Evolutionary conservation across 73 alveolate species (phyloP).

Genomic region (Uronychia binucleata): DNA sequence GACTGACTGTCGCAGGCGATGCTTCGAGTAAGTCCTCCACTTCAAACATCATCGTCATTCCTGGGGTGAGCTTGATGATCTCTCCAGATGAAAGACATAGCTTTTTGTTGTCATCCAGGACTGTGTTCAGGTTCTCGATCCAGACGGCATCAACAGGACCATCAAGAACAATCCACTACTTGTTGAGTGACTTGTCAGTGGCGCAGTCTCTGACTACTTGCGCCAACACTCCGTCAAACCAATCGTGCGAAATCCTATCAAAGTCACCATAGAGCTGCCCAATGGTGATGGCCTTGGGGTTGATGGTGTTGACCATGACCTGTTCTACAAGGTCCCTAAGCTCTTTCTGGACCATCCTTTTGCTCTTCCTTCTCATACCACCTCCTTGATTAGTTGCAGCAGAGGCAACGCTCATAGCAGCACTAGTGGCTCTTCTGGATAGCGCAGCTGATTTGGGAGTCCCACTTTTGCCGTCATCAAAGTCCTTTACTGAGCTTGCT

Average conservation of each 20-base stretch:
- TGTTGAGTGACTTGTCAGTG: constrained; percentile 77
- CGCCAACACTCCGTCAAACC: constrained; percentile 98
- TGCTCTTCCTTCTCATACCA: constrained; percentile 12
- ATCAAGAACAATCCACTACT: constrained; percentile 96
- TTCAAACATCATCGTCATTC: constrained; percentile 99
- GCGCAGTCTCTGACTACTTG: constrained; percentile 91
- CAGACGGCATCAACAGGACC: constrained; percentile 99
- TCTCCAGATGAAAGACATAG: constrained; percentile 97
- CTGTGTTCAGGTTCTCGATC: constrained; percentile 99
- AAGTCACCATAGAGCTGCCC: constrained; percentile 96
- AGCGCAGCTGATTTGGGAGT: constrained; percentile 1
- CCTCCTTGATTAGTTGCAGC: constrained; percentile 9
- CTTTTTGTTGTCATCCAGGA: constrained; percentile 97
- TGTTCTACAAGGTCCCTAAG: constrained; percentile 42
- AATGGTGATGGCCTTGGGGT: constrained; percentile 95
- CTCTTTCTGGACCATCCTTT: constrained; percentile 56
- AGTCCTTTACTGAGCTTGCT: constrained; percentile 28
- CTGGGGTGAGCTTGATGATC: constrained; percentile 96
- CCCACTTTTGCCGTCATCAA: constrained; percentile 3
- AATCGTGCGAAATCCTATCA: constrained; percentile 97
- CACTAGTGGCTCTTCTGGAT: background rate
- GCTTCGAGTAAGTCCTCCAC: constrained; percentile 99
- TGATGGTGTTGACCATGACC: constrained; percentile 66
- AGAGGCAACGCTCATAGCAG: background rate
- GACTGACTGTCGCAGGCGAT: constrained; percentile 99